Percentiles rank a stretch among this genome's conserved stretches.
Evolutionary conservation across 805 yeast genomes (phyloP).

Genomic region (Yarrowia hollandica): DNA sequence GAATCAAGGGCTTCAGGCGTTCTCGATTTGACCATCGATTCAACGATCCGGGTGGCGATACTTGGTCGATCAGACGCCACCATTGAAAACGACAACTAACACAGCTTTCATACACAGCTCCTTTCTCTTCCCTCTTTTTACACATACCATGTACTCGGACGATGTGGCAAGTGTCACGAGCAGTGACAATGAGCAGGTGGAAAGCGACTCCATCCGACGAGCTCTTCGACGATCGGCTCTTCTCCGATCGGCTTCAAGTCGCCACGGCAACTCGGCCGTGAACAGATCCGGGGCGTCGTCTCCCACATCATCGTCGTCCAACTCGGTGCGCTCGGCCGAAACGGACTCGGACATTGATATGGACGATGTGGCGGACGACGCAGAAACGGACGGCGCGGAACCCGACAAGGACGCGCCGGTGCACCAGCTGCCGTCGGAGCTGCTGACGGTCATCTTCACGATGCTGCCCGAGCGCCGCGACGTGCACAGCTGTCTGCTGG

Average conservation of each 20-base stretch:
- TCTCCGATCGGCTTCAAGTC: constrained; percentile 2
- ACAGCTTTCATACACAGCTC: too few species aligned
- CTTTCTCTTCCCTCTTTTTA: neutral
- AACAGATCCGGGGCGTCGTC: constrained; percentile 13
- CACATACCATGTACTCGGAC: neutral
- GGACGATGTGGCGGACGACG: constrained; percentile 15
- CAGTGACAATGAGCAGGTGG: constrained; percentile 24
- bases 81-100: too few species aligned
- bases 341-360: constrained; percentile 26
- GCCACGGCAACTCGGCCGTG: neutral
- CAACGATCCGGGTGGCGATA: too few species aligned
- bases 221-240: constrained; percentile 22
- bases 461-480: constrained; percentile 24
- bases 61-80: too few species aligned
- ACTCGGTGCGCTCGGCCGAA: constrained; percentile 23
- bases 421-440: constrained; percentile 16
- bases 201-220: constrained; percentile 23
- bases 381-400: neutral
- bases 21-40: too few species aligned
- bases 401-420: constrained; percentile 10
- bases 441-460: constrained; percentile 26
- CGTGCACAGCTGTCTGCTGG: constrained; percentile 21
- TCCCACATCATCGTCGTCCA: neutral
- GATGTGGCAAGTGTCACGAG: constrained; percentile 16
- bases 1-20: too few species aligned